These are phyloP conservation scores for Kwoniella mangroviensis DNA, from an alignment of 768 basidiomycete genomes.

Conservation along the genomic window DNA sequence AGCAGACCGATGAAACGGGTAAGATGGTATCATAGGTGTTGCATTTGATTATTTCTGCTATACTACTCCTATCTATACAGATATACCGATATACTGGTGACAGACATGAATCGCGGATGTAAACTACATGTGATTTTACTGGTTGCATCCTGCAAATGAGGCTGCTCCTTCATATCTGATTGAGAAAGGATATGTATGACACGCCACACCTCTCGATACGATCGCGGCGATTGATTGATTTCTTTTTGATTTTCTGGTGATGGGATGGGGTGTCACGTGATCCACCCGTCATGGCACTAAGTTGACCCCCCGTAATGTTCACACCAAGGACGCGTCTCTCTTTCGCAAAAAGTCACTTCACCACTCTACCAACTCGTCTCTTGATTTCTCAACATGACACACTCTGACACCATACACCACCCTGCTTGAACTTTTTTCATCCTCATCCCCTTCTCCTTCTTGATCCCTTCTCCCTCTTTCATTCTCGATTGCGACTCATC, in stretches of 20 bases:
- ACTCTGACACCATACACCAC: not conserved
- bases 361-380: not conserved
- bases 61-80: too few species aligned
- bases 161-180: not conserved
- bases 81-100: too few species aligned
- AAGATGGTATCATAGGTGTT: too few species aligned
- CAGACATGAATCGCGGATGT: too few species aligned
- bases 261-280: constrained; percentile 10
- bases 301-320: not conserved
- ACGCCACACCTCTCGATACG: not conserved
- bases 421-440: not conserved
- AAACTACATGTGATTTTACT: too few species aligned
- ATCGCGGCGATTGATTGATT: constrained; percentile 12
- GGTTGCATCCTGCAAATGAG: too few species aligned
- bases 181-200: not conserved
- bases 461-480: not conserved
- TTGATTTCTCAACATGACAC: not conserved
- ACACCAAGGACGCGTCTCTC: constrained; percentile 17
- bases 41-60: too few species aligned
- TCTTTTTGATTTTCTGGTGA: not conserved
- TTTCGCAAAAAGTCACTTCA: constrained; percentile 3
- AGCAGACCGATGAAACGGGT: not conserved
- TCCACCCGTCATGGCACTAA: not conserved
- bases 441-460: not conserved
- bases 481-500: not conserved